Base-by-base conservation (phyloP, 2,329 filamentous ascomycete genomes). In the Pochonia chlamydosporia region DNA sequence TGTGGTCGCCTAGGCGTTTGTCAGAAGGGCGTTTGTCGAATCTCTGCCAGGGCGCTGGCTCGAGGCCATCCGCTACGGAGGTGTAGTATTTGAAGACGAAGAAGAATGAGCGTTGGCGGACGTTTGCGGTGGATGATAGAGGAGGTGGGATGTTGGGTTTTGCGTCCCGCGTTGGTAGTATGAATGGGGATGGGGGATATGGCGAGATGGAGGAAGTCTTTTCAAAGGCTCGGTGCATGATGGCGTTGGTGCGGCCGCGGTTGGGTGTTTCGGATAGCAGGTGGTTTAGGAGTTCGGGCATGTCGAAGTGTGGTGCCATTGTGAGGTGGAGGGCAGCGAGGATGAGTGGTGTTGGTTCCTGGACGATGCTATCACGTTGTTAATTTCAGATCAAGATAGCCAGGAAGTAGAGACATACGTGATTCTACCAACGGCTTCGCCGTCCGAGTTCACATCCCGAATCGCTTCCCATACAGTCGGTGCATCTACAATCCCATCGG, bases 61-160 rank as follows among this genome's bases (percentile, higher is more conserved):
- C 67, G 35, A 79, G 72, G 4, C 72, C 73, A 4, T 76, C 69
- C 2, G 73, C 75, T 11, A 84, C 72, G 6, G 82, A 69, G 5
- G 80, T 84, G 56, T 81, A 83, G 58, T 83, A 84, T 54, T 84
- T 82, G 59, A 84, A 82, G 36, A 72, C 76, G 58, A 84, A 83
- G 53, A 82, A 74, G 59, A 83, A 82, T 7, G 74, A 76, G 6
- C 75, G 68, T 53, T 79, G 79, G 11, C 72, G 73, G 7, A 75
- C 64, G 4, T 64, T 56, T 67, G 61, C 44, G 37, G 46, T 41
- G 33, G 53, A 24, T 40, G 43, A 66, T 31, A 40, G 4, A 36
- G 43, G 11, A 36, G 41, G 24, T 21, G 44, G 36, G 37, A 46
- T 37, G 46, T 25, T 10, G 43, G 42, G 30, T 5, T 14, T 23